Evolutionary conservation across 352 stramenopile species (phyloP), one percentile per base, ranked within the genome.

Genomic region (Phytophthora vignae): DNA sequence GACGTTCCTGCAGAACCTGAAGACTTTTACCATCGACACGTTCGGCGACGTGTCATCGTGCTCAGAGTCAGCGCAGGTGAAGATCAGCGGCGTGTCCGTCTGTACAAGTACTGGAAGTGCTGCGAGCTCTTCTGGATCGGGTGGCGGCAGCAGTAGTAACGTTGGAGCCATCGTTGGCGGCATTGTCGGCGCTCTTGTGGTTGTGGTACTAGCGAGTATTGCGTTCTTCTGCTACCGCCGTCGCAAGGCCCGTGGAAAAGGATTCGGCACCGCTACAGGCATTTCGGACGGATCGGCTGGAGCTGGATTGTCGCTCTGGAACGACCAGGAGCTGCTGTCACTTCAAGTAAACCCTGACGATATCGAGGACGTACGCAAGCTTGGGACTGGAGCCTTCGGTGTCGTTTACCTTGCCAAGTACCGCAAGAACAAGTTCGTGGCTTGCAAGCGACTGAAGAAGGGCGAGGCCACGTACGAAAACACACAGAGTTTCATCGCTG

Each of bases 391-490:
- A 22, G 72, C 78, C 0, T 82, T 79, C 14, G 64, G 74, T 0
- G 67, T 90, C 8, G 79, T 90, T 15, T 87, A 78, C 44, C 64
- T 90, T 1, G 78, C 76, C 0, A 85, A 76, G 31, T 87, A 85
- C 40, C 80, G 82, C 4, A 50, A 69, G 12, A 78, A 60, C 12
- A 70, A 63, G 10, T 55, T 84, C 6, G 76, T 88, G 10, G 80
- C 80, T 22, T 85, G 70, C 54, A 90, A 90, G 38, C 80, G 82
- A 0, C 65, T 90, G 3, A 82, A 82, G 57, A 70, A 74, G 31
- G 80, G 79, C 33, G 67, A 89, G 21, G 60, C 73, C 4, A 81
- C 70, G 3, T 77, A 62, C 10, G 64, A 88, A 57, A 83, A 78
- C 58, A 83, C 80, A 0, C 74, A 87, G 31, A 70, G 42, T 6